Percentiles rank a stretch among this genome's conserved stretches.
phyloP scores from a whole-genome alignment of 2,329 filamentous ascomycete genomes.

The Orbilia oligospora region DNA sequence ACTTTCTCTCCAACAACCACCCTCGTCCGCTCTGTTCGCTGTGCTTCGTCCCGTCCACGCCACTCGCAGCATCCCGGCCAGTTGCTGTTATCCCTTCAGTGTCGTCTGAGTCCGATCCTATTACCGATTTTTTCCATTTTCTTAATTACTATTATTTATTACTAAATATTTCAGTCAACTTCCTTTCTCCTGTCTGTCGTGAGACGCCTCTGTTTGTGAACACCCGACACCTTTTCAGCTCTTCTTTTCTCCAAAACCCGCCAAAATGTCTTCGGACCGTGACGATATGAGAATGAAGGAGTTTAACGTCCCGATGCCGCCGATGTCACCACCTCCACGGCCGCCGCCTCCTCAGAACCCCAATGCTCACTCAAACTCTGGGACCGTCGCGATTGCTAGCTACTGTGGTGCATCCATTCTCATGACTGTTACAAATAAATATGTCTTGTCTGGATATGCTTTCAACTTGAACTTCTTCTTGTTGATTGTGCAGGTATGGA shows the following conservation, averaged over 20 bases:
- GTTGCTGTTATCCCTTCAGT: constrained; percentile 28
- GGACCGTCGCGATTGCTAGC: constrained; percentile 79
- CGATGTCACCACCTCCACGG: constrained; percentile 59
- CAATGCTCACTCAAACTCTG: constrained; percentile 26
- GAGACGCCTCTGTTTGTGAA: constrained; percentile 17
- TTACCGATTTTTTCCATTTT: constrained; percentile 34
- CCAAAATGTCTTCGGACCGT: constrained; percentile 51
- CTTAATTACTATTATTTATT: not conserved
- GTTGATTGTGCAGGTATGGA: constrained; percentile 83
- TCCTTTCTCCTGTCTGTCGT: constrained; percentile 14
- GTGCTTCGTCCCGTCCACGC: constrained; percentile 30
- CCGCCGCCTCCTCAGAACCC: constrained; percentile 50
- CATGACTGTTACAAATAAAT: constrained; percentile 99
- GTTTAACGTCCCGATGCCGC: constrained; percentile 58
- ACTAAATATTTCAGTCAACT: constrained; percentile 2
- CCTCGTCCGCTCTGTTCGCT: constrained; percentile 20
- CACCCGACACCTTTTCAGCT: not conserved
- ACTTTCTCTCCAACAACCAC: constrained; percentile 15
- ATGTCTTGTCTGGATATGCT: constrained; percentile 87
- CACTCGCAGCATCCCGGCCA: constrained; percentile 33
- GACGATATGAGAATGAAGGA: constrained; percentile 59
- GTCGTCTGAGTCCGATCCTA: constrained; percentile 43
- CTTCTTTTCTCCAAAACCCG: not conserved
- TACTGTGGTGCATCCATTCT: constrained; percentile 98
- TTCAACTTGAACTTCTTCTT: constrained; percentile 99